Conservation (phyloP, 2,329 filamentous ascomycete genomes). For the Sporothrix curviconia region DNA sequence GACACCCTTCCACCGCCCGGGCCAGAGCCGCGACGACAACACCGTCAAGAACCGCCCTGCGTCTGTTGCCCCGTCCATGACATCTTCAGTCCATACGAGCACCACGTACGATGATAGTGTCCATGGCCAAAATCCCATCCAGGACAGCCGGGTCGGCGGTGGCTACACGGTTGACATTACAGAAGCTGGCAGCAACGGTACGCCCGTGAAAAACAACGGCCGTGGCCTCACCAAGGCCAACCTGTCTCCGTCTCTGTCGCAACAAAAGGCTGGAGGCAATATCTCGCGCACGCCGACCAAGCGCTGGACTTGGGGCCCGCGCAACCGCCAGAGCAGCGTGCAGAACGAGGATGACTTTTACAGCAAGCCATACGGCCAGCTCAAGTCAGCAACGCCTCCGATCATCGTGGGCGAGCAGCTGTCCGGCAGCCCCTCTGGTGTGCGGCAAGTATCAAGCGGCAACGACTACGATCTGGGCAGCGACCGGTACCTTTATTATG, state of each 20-base stretch:
- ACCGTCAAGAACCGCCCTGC: constrained; percentile 32
- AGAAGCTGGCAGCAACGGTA: background rate
- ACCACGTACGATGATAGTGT: constrained; percentile 22
- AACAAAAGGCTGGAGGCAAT: background rate
- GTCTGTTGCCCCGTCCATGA: constrained; percentile 16
- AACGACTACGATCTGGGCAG: constrained; percentile 43
- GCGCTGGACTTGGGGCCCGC: constrained; percentile 19
- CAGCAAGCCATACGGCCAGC: constrained; percentile 51
- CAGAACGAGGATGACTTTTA: constrained; percentile 45
- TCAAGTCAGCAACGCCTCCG: constrained; percentile 48
- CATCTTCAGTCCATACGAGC: constrained; percentile 16
- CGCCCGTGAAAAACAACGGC: background rate
- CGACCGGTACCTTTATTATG: constrained; percentile 20
- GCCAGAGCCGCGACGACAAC: constrained; percentile 21
- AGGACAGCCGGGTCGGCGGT: constrained; percentile 37
- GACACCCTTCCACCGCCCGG: constrained; percentile 26
- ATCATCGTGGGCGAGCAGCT: constrained; percentile 39
- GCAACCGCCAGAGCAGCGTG: constrained; percentile 37
- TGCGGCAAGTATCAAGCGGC: constrained; percentile 52
- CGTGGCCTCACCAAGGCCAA: constrained; percentile 3
- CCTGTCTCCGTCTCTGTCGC: constrained; percentile 3
- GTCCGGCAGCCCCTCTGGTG: constrained; percentile 25
- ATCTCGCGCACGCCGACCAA: constrained; percentile 13
- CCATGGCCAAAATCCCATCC: constrained; percentile 40
- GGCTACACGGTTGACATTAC: constrained; percentile 23